Base-by-base conservation (phyloP, 768 basidiomycete species). In the Aureoboletus auriporus region DNA sequence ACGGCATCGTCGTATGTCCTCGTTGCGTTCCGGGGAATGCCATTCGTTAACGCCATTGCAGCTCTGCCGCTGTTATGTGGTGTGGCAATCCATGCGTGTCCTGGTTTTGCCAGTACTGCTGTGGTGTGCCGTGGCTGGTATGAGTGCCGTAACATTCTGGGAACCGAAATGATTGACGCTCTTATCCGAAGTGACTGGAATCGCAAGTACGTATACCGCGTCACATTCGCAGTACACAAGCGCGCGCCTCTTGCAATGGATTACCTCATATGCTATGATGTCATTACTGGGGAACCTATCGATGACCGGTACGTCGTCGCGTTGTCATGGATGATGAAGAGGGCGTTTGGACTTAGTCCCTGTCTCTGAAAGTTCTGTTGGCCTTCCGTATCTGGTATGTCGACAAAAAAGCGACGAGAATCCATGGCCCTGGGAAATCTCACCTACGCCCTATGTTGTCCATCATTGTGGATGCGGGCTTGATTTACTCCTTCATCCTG, bases 391-490 rank as follows among this genome's bases (percentile, higher is more conserved):
- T 71, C 38, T 65, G 67, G 62, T 40, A 51, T 7, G 60, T 63
- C 29, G 67, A 67, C 17, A 48, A 50, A 9, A 51, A 46, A 13
- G 50, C 61, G 6, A 49, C 49, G 11, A 57, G 46, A 29, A 41
- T 71, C 3, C 37, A 37, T 17, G 40, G 49, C 11, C 16, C 37
- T 16, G 27, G 42, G 33, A 47, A 20, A 14, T 57, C 54, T 3
- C 47, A 53, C 9, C 36, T 57, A 8, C 52, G 51, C 16, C 47
- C 53, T 6, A 20, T 54, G n/a, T 47, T 74, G 11, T 49, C 53
- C 33, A 57, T 70, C 29, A 55, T 72, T 40, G 44, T 73, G 42
- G 72, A 74, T 44, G 65, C 70, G 9, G 72, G 71, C 17, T 54
- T 57, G 10, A 57, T 74, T 6, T 74, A 73, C 47, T 69, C 70